Base-by-base conservation (phyloP, 371 early-diverging fungal genomes). In the Umbelopsis sp. region DNA sequence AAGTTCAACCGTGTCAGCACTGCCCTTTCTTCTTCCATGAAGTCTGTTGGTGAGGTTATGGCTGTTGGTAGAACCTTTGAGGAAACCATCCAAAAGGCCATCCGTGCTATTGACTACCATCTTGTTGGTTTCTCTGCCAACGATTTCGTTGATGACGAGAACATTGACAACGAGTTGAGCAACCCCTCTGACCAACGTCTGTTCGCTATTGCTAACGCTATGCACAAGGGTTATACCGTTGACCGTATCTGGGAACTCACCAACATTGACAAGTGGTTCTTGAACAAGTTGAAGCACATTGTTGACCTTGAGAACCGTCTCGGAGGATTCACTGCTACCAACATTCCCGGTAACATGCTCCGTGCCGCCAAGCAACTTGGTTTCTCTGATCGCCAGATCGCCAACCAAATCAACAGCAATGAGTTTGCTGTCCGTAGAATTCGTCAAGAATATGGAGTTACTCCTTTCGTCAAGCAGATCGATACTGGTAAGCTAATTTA, bases 11-110 rank as follows among this genome's bases (percentile, higher is more conserved):
- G 93, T 70, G 98, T 97, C 67, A 88, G 89, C 80, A 93, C 88
- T 70, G 91, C 93, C 57, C 88, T 97, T 65, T 87, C 91, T 45
- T 93, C 94, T 4, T 87, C 94, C 3, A 97, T 97, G 98, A 97
- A 97, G 83, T 87, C 88, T 52, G 98, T 97, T 12, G 97, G 98
- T 72, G 98, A 97, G 79, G 97, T 97, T 29, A 97, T 97, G 98
- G 91, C 94, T 12, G 91, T 97, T 53, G 98, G 98, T 35, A 84
- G 97, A 64, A 96, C 92, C 51, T 97, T 96, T 74, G 97, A 97
- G 81, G 98, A 97, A 80, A 93, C 93, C 22, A 90, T 97, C 65
- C 96, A 96, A 80, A 94, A 97, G 83, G 98, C 97, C 29, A 95
- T 96, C 70, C 92, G 95, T 53, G 91, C 93, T 57, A 95, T 97